Evolutionary conservation across 495 filamentous ascomycete genomes (phyloP).

Genomic region (Cryomyces minteri): DNA sequence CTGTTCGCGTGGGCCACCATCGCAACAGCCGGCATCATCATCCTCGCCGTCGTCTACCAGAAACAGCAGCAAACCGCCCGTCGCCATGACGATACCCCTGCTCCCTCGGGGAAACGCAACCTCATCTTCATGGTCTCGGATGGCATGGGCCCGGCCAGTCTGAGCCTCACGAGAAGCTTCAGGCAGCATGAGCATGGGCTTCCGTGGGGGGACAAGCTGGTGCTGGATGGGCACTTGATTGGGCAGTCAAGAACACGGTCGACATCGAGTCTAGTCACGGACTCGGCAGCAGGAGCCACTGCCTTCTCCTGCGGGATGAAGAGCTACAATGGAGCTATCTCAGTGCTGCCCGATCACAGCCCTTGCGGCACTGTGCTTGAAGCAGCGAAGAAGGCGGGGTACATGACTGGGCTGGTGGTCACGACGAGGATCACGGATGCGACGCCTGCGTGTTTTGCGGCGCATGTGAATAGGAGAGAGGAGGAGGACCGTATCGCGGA

Average conservation of each 20-base stretch:
- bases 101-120: slow-evolving; percentile 63
- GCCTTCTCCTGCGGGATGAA: slow-evolving; percentile 86
- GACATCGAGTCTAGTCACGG: slow-evolving; percentile 65
- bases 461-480: slow-evolving; percentile 59
- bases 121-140: slow-evolving; percentile 98
- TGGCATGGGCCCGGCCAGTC: slow-evolving; percentile 88
- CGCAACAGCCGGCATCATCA: slow-evolving; percentile 62
- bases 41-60: slow-evolving; percentile 57
- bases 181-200: slow-evolving; percentile 50
- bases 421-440: slow-evolving; percentile 93
- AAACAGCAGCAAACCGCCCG: slow-evolving; percentile 32
- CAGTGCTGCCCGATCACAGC: slow-evolving; percentile 62
- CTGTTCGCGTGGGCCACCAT: slow-evolving; percentile 75
- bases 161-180: slow-evolving; percentile 70
- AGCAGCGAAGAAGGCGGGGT: slow-evolving; percentile 79
- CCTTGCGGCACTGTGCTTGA: slow-evolving; percentile 92
- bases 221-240: slow-evolving; percentile 71
- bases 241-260: slow-evolving; percentile 79
- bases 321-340: slow-evolving; percentile 92
- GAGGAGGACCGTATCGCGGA: slow-evolving; percentile 84
- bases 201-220: slow-evolving; percentile 49
- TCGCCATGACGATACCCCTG: slow-evolving; percentile 19
- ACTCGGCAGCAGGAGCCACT: slow-evolving; percentile 88
- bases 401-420: slow-evolving; percentile 84
- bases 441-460: slow-evolving; percentile 89